Conservation (phyloP, 192 early-diverging fungal genomes). For the Gigaspora rosea region DNA sequence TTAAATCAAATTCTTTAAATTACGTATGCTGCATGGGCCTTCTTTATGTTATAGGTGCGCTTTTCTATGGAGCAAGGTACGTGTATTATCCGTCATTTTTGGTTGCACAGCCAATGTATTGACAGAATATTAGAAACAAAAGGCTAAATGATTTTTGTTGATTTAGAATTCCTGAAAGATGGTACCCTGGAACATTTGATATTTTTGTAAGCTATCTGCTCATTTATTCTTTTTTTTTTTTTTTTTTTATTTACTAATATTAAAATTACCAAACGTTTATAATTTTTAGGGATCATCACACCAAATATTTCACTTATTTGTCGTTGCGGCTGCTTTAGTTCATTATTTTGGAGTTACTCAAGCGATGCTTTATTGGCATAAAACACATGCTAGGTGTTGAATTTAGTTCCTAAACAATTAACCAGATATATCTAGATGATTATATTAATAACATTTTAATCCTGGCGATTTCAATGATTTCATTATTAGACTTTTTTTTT, state of each 20-base stretch:
- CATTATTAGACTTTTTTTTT: too few species aligned
- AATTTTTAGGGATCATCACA: slow-evolving; percentile 66
- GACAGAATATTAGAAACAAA: too few species aligned
- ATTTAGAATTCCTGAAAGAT: slow-evolving; percentile 75
- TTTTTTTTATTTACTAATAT: not conserved
- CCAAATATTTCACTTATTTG: slow-evolving; percentile 89
- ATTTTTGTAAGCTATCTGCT: slow-evolving; percentile 58
- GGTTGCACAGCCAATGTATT: too few species aligned
- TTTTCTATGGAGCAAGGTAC: too few species aligned
- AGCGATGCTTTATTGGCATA: slow-evolving; percentile 59
- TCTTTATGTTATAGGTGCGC: too few species aligned
- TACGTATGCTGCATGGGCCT: too few species aligned
- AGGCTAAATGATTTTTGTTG: not conserved
- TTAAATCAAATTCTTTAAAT: too few species aligned
- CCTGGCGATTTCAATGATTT: too few species aligned
- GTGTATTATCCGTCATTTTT: too few species aligned
- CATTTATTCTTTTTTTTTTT: not conserved
- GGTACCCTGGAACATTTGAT: slow-evolving; percentile 83
- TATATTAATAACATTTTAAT: too few species aligned
- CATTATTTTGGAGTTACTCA: slow-evolving; percentile 73
- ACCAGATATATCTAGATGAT: too few species aligned
- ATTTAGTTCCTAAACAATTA: too few species aligned
- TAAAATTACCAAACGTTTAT: slow-evolving; percentile 1
- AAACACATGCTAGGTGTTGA: not conserved
- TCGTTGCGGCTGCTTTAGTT: slow-evolving; percentile 68